Evolutionary conservation across 345 rosid species (phyloP), one percentile per base, ranked within the genome.

Genomic region (Ceriops zippeliana): DNA sequence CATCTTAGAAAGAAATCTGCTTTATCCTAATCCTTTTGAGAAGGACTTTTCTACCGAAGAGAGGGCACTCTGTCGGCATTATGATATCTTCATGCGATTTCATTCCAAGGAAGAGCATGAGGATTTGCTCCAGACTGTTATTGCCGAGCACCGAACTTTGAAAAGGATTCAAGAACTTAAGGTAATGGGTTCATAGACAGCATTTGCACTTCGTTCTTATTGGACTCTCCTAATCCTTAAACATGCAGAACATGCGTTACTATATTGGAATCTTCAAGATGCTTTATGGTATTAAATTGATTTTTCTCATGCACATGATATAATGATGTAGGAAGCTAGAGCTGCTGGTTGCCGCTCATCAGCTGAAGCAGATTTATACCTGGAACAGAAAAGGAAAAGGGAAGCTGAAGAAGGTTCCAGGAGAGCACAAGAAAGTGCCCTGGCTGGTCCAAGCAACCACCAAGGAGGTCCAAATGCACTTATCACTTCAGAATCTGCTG

Each of bases 71-170:
- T 90, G 96, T 56, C 84, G 86, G 70, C 90, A 74, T n/a, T 90
- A 86, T 11, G 96, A 95, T 61, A 84, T 84, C 68, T 90, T 85
- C 80, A 95, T 95, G 97, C 90, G 95, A 35, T 92, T 91, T 70
- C 97, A 86, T 81, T 87, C 96, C 8, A 95, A 95, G 80, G 96
- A 91, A 75, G 98, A 92, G 76, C 93, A 95, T 16, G 91, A 90
- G 0, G 97, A 87, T 47, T 75, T 95, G 82, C 89, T 95, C 77
- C 86, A 80, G 73, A 84, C 83, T 54, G 84, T 90, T 57, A 71
- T 92, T 7, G 60, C 80, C 5, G 99, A 95, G 87, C 89, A 85
- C 70, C 86, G 96, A 59, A 86, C 84, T 66, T 75, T 80, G 80
- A 89, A 81, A 78, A 88, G 89, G 73, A 83, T 95, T 49, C 84